These are phyloP conservation scores for Suillus clintonianus DNA, from an alignment of 768 basidiomycete species.

Conservation along the genomic window DNA sequence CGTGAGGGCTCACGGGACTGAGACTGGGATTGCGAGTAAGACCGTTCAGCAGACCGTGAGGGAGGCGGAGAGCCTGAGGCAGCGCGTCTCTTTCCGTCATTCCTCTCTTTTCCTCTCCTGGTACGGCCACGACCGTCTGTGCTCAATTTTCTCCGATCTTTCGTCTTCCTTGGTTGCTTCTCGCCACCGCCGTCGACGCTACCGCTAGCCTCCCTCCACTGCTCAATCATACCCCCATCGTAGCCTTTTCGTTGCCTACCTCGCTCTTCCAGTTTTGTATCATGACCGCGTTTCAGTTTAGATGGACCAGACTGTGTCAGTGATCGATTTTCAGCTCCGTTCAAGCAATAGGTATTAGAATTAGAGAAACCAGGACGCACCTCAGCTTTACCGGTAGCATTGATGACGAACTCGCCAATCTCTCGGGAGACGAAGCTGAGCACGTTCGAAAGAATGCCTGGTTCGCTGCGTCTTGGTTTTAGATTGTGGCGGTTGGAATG, in stretches of 20 bases:
- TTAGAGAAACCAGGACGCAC: neutral
- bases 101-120: conserved; percentile 11
- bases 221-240: neutral
- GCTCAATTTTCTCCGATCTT: neutral
- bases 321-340: conserved; percentile 15
- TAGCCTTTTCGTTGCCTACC: neutral
- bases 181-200: neutral
- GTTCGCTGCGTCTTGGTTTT: neutral
- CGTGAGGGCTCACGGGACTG: conserved; percentile 10
- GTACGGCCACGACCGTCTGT: conserved; percentile 3
- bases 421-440: conserved; percentile 72
- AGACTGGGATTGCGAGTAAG: conserved; percentile 1
- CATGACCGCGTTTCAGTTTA: neutral
- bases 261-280: neutral
- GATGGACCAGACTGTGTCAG: conserved; percentile 9
- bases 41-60: conserved; percentile 10
- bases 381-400: conserved; percentile 47
- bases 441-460: conserved; percentile 61
- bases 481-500: neutral
- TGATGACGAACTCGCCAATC: conserved; percentile 67
- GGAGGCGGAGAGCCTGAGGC: neutral
- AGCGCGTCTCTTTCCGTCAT: conserved; percentile 7
- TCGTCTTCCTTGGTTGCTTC: neutral
- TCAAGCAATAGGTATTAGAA: neutral
- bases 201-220: neutral